phyloP scores from a whole-genome alignment of 2,329 filamentous ascomycete species.

The Pseudocercospora pini-densiflorae region DNA sequence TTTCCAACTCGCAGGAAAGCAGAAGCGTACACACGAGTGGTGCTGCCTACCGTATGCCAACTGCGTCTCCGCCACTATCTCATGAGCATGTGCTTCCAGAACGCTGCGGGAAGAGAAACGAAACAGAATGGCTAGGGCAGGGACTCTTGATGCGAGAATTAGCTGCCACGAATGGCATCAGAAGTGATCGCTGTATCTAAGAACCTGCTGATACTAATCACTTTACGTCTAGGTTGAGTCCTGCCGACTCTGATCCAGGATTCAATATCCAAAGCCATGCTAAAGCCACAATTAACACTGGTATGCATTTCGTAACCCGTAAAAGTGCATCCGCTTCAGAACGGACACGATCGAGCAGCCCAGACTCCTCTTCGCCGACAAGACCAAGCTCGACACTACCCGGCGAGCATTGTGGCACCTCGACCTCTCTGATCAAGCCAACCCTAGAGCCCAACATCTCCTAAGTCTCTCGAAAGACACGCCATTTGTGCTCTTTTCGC shows the following conservation, averaged over 20 bases:
- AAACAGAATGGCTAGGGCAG: not conserved
- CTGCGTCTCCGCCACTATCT: not conserved
- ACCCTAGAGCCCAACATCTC: slow-evolving; percentile 60
- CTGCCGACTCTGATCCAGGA: not conserved
- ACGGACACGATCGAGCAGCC: not conserved
- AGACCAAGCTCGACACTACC: not conserved
- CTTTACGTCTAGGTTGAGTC: not conserved
- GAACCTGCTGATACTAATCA: not conserved
- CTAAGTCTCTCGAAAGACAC: slow-evolving; percentile 84
- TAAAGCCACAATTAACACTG: not conserved
- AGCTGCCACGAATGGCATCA: not conserved
- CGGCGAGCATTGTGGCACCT: not conserved
- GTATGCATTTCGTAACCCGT: not conserved
- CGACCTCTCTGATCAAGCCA: not conserved
- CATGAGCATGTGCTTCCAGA: too few relatives aligned
- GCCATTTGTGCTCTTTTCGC: slow-evolving; percentile 92
- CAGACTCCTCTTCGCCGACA: not conserved
- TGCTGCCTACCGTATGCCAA: not conserved
- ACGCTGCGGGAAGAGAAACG: not conserved
- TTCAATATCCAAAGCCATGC: not conserved
- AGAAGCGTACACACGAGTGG: not conserved
- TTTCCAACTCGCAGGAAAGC: not conserved
- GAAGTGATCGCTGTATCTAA: not conserved
- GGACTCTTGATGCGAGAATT: not conserved
- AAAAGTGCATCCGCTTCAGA: not conserved